A percentile compares a stretch with the other conserved stretches of the same genome.
These are phyloP conservation scores for Margaritispora aquatica DNA, from an alignment of 495 filamentous ascomycete species.

Conservation along the genomic window DNA sequence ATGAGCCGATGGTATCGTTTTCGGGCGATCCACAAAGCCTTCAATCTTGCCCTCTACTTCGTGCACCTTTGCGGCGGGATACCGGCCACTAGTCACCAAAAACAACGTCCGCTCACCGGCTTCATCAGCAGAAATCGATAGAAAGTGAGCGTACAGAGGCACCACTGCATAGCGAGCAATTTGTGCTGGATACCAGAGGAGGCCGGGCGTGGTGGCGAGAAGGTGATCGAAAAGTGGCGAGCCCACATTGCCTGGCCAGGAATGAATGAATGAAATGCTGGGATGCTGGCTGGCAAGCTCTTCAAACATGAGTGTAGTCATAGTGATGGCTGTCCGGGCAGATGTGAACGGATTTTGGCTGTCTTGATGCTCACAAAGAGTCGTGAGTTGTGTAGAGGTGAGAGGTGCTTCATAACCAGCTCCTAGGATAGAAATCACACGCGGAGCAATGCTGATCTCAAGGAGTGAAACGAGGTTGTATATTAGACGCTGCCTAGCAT, in stretches of 20 bases:
- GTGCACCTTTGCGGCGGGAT: not conserved
- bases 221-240: slow-evolving; percentile 14
- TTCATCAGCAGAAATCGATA: not conserved
- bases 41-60: not conserved
- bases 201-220: not conserved
- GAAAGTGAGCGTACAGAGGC: not conserved
- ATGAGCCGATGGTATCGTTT: not conserved
- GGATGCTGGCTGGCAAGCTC: slow-evolving; percentile 21
- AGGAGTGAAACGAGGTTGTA: slow-evolving; percentile 17
- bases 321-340: slow-evolving; percentile 20
- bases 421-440: slow-evolving; percentile 7
- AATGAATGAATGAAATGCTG: slow-evolving; percentile 29
- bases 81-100: not conserved
- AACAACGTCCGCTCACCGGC: slow-evolving; percentile 7
- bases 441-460: not conserved
- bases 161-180: not conserved
- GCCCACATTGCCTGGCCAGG: slow-evolving; percentile 28
- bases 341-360: slow-evolving; percentile 22
- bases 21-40: not conserved
- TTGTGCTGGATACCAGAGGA: slow-evolving; percentile 6
- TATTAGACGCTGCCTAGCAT: slow-evolving; percentile 17
- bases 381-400: not conserved
- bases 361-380: slow-evolving; percentile 1
- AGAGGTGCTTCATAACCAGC: slow-evolving; percentile 9
- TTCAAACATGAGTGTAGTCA: slow-evolving; percentile 26